phyloP scores from a whole-genome alignment of 2,329 filamentous ascomycete genomes.

The Kalmusia sp. region DNA sequence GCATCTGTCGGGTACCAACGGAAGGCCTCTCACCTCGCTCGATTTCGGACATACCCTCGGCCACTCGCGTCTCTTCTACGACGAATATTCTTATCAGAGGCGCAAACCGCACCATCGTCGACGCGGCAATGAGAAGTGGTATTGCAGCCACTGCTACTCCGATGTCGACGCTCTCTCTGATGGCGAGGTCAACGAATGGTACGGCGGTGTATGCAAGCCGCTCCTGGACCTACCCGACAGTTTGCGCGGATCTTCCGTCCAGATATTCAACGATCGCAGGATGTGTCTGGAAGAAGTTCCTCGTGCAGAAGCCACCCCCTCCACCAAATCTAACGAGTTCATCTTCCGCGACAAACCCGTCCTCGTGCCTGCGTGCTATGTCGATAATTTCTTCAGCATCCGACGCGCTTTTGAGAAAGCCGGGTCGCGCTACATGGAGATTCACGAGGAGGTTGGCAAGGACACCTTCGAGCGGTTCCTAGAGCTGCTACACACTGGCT shows the following conservation, averaged over 20 bases:
- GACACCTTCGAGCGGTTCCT: conserved; percentile 44
- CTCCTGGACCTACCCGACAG: conserved; percentile 28
- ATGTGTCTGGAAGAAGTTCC: conserved; percentile 36
- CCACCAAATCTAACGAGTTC: conserved; percentile 46
- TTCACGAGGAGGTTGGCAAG: conserved; percentile 34
- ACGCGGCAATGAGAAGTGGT: conserved; percentile 26
- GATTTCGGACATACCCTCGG: conserved; percentile 38
- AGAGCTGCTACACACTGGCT: conserved; percentile 34
- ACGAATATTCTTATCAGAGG: conserved; percentile 17
- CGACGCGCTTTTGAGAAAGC: conserved; percentile 36
- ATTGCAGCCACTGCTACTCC: conserved; percentile 31
- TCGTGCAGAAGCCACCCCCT: conserved; percentile 36
- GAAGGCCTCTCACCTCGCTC: conserved; percentile 36
- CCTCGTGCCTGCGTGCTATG: conserved; percentile 36
- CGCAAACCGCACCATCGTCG: conserved; percentile 4
- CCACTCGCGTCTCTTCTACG: conserved; percentile 11
- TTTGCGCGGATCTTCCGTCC: conserved; percentile 27
- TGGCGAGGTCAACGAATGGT: conserved; percentile 39
- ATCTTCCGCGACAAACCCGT: conserved; percentile 44
- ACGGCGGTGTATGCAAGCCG: conserved; percentile 41
- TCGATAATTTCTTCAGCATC: conserved; percentile 38
- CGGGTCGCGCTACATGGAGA: conserved; percentile 32
- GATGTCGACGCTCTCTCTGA: conserved; percentile 22
- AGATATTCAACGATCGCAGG: conserved; percentile 35
- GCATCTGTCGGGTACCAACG: conserved; percentile 36